Base-by-base conservation (phyloP, 2,329 filamentous ascomycete species). In the Talaromyces amestolkiae region DNA sequence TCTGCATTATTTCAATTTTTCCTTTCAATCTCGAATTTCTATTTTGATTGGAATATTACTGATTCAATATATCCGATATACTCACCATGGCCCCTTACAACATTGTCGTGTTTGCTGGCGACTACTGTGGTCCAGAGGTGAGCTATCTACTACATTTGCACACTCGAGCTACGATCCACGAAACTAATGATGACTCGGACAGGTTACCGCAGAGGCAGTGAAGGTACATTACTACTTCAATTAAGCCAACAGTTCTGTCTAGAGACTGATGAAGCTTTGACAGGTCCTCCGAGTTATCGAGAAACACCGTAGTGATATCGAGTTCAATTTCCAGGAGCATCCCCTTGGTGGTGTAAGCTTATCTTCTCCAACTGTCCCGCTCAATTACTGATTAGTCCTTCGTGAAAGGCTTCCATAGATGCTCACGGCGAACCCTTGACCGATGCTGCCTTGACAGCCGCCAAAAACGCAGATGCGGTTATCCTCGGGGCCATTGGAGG, bases 401-500 rank as follows among this genome's bases (percentile, higher is more conserved):
- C 27, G 15, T 10, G 35, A 66, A 59, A 97, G 93, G 90, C 88
- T 78, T 97, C 93, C 58, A 97, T 98, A 79, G 89, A 97, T 74
- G 88, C 88, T 19, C 87, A 88, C 74, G 91, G 92, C 72, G 85
- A 82, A 35, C 89, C 94, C 35, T 83, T 98, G 68, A 96, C 93
- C 62, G 89, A 95, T 72, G 87, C 90, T 73, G 92, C 93, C 68
- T 90, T 98, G 72, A 82, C 82, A 15, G 93, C 92, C 41, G 93
- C 92, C 70, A 93, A 96, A 79, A 83, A 85, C 61, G 93, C 93
- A 69, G 91, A 97, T 78, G 94, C 93, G 45, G 90, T 98, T 67
- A 88, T 98, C 66, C 88, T 98, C 63, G 94, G 93, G 71, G 92
- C 94, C 71, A 96, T 98, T 74, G 94, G 94, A 71, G 94, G 94